Percentiles rank a stretch among this genome's conserved stretches.
Evolutionary conservation across 2,329 filamentous ascomycete genomes (phyloP).

Genomic region (Bretziella fagacearum): DNA sequence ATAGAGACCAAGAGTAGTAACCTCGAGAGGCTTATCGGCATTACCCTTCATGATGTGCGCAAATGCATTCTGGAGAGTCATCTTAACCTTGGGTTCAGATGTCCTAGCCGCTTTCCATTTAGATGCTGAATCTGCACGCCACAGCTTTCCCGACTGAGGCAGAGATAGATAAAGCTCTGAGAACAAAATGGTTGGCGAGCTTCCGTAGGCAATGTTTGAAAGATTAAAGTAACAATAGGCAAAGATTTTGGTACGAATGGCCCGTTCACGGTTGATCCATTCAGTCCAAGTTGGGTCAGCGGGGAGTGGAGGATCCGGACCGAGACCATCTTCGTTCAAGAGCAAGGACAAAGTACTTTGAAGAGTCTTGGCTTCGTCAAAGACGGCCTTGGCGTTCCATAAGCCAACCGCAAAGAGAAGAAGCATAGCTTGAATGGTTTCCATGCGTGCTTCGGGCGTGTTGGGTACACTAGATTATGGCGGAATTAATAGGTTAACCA

Average conservation of each 20-base stretch:
- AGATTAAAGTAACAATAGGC: constrained; percentile 47
- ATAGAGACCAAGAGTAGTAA: constrained; percentile 50
- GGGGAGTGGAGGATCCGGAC: constrained; percentile 3
- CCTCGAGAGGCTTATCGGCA: constrained; percentile 19
- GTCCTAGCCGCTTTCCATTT: constrained; percentile 43
- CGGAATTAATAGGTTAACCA: not conserved
- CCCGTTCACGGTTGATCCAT: constrained; percentile 40
- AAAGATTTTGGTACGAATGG: constrained; percentile 41
- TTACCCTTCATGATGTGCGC: constrained; percentile 28
- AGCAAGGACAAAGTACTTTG: constrained; percentile 41
- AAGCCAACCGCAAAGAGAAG: constrained; percentile 43
- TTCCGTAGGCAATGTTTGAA: constrained; percentile 43
- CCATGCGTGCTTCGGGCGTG: constrained; percentile 40
- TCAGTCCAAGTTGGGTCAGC: constrained; percentile 33
- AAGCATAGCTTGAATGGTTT: constrained; percentile 48
- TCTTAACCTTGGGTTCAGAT: constrained; percentile 32
- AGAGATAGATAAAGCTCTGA: constrained; percentile 40
- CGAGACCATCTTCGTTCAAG: constrained; percentile 40
- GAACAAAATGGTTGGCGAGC: constrained; percentile 41
- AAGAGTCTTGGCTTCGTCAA: constrained; percentile 41
- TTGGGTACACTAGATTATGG: constrained; percentile 33
- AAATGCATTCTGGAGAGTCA: constrained; percentile 40
- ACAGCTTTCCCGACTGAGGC: constrained; percentile 37
- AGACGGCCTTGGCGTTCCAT: constrained; percentile 43
- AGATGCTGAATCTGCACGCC: constrained; percentile 39